These are phyloP conservation scores for Mycena metata DNA, from an alignment of 768 basidiomycete genomes.

Conservation along the genomic window DNA sequence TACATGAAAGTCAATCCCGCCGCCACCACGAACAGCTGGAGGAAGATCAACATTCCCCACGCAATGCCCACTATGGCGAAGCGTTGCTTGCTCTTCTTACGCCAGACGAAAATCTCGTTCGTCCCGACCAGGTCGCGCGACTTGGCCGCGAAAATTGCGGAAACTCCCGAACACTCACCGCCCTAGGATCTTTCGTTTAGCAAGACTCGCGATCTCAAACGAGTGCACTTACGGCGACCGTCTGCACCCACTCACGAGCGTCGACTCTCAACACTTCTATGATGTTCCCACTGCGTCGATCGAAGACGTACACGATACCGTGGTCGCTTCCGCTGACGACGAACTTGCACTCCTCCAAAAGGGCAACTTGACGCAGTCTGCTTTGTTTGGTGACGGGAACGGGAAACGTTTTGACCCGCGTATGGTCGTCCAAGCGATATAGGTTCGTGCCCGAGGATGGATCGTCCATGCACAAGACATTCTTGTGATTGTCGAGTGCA, in stretches of 20 bases:
- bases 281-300: conserved; percentile 25
- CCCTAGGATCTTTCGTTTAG: conserved; percentile 21
- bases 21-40: conserved; percentile 18
- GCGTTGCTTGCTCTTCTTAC: conserved; percentile 19
- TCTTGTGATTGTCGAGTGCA: conserved; percentile 22
- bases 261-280: conserved; percentile 31
- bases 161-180: conserved; percentile 24
- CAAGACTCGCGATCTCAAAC: not conserved
- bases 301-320: conserved; percentile 37
- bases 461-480: conserved; percentile 29
- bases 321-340: conserved; percentile 40
- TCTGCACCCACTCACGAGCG: conserved; percentile 33
- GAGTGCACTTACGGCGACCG: conserved; percentile 24
- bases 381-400: conserved; percentile 25
- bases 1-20: not conserved
- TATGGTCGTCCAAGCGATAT: conserved; percentile 24
- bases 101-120: conserved; percentile 30
- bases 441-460: conserved; percentile 26
- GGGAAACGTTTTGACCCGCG: conserved; percentile 29
- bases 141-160: conserved; percentile 30
- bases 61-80: conserved; percentile 18
- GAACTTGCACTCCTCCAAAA: conserved; percentile 20
- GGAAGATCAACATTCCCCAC: too few relatives aligned
- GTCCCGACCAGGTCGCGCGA: conserved; percentile 19
- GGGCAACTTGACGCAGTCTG: conserved; percentile 31